Base-by-base conservation (phyloP, 2,329 filamentous ascomycete species). In the Ramularia collo-cygni region DNA sequence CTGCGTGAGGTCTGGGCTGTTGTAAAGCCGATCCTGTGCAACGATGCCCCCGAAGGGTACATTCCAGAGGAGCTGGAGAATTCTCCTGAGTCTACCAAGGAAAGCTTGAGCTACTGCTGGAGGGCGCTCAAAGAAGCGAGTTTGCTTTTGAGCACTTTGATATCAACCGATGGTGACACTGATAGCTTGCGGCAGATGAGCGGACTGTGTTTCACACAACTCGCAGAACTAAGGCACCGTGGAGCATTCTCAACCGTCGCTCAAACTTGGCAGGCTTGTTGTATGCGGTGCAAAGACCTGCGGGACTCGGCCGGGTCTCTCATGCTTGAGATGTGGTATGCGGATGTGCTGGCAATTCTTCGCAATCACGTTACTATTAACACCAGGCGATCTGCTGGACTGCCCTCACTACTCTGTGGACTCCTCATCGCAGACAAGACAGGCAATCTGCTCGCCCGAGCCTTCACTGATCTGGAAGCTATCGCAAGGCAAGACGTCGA, bases 221-320 rank as follows among this genome's bases (percentile, higher is more conserved):
- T 98, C 7, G 79, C 86, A 0, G 84, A 77, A 37, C 70, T 98
- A 19, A 77, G 92, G 28, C 92, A 98, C 61, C 77, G 92, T 42
- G 92, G 92, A 41, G 92, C 92, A 5, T 94, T 96, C 57, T 92
- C 87, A 0, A 90, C 90, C 0, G 92, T 96, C 2, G 85, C 90
- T 1, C 79, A 87, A 38, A 95, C 89, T 0, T 96, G 95, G 62
- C 75, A 79, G 1, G 73, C 77, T 17, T 93, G 88, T 55, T 96
- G 90, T 71, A 81, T 66, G 54, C 79, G 62, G 63, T 77, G 71
- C 51, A 65, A 76, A 7, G 71, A 75, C 36, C 71, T 19, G 60
- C 17, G 19, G 19, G 63, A 8, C 63, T 63, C 7, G 49, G 54
- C 7, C 59, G 73, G n/a, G 59, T 57, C 10, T 48, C 47, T 4